These are phyloP conservation scores for Neoscytalidium dimidiatum DNA, from an alignment of 2,329 filamentous ascomycete species.

Conservation along the genomic window DNA sequence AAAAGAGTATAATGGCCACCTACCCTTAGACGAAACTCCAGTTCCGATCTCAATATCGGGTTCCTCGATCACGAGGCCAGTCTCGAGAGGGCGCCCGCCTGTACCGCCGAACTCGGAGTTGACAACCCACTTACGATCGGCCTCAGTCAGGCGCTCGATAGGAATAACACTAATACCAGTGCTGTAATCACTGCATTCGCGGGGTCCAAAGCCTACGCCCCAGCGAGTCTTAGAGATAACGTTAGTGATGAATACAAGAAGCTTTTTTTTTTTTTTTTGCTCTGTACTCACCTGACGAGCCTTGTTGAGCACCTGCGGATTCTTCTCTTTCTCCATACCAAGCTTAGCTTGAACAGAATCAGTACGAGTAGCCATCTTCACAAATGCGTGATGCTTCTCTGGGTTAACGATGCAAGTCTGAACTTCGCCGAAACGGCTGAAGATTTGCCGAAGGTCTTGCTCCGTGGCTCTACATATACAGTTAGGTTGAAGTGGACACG, in stretches of 20 bases:
- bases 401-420: conserved; percentile 98
- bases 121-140: conserved; percentile 95
- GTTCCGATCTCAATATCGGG: conserved; percentile 98
- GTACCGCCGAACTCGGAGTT: conserved; percentile 92
- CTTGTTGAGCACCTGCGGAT: conserved; percentile 69
- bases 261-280: not conserved
- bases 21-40: conserved; percentile 84
- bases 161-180: conserved; percentile 92
- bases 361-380: conserved; percentile 92
- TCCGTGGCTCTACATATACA: conserved; percentile 58
- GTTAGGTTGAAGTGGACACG: too few species aligned
- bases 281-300: conserved; percentile 43
- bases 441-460: conserved; percentile 76
- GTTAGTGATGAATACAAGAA: conserved; percentile 4
- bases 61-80: conserved; percentile 89
- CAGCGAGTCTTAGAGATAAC: conserved; percentile 77
- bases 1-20: too few species aligned
- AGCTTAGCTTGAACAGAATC: conserved; percentile 83
- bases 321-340: conserved; percentile 79
- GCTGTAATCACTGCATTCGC: conserved; percentile 95
- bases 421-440: conserved; percentile 79
- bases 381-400: conserved; percentile 97
- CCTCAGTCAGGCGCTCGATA: conserved; percentile 88
- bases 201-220: conserved; percentile 95
- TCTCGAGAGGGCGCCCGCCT: conserved; percentile 77